Evolutionary conservation across 2,329 filamentous ascomycete genomes (phyloP), one percentile per base, ranked within the genome.

Genomic region (Rhinocladiella mackenziei): DNA sequence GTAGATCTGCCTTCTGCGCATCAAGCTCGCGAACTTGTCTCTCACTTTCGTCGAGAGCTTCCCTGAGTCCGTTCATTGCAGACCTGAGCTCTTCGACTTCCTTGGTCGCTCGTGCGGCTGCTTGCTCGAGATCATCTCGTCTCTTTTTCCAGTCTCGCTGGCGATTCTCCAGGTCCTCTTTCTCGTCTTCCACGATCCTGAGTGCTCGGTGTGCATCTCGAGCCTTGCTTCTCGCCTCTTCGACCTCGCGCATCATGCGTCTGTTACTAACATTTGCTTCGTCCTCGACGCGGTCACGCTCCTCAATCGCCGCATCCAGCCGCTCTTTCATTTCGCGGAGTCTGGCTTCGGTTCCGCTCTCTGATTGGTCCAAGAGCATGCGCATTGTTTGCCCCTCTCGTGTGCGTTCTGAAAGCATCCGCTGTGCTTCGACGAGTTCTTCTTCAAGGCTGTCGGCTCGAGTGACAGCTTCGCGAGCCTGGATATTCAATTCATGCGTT

Each of bases 351-450:
- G 89, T 82, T 7, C 86, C 77, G 48, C 84, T 80, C 62, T 97
- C 88, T 6, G 89, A 86, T 54, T 97, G 91, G 11, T 83, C 83
- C 9, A 98, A 72, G 48, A 97, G 75, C 36, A 89, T 76, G 23
- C 92, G 81, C 89, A 98, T 97, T 1, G 88, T 96, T 69, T 97
- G 91, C 18, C 82, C 86, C 66, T 98, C 92, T 31, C 92, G 80
- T 3, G 87, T 91, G 18, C 92, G 82, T 65, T 98, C 92, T 39
- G 79, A 81, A 2, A 98, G 76, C 49, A 96, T 77, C 45, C 87
- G 80, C 62, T 94, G 89, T 2, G 89, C 84, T 65, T 98, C 92
- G 1, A 81, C 80, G 1, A 97, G 74, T 64, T 98, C 92, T 66
- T 98, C 92, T 60, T 96, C 91, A 0, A 97, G 71, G 45, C 83